A percentile compares a stretch with the other conserved stretches of the same genome.
Conservation (phyloP, 148 eudicot species). For the Fallopia convolvulus region DNA sequence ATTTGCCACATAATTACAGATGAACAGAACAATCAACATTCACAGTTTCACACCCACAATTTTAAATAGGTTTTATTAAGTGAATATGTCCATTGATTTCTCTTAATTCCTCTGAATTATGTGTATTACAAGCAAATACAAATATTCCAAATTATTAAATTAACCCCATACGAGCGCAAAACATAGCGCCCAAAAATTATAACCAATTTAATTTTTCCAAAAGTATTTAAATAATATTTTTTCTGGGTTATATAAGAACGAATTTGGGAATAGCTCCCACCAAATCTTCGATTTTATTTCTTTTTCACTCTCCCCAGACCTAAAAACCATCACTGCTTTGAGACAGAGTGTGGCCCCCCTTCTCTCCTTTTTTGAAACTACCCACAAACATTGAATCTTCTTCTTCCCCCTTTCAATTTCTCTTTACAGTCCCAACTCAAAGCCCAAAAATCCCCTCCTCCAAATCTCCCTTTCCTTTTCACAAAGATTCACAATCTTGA, state of each 20-base stretch:
- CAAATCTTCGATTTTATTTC: not conserved
- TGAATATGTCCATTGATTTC: not conserved
- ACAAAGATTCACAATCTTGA: not conserved
- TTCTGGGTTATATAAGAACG: not conserved
- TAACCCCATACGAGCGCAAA: not conserved
- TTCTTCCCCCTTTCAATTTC: constrained; percentile 10
- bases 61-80: not conserved
- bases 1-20: not conserved
- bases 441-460: not conserved
- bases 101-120: not conserved
- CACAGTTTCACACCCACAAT: not conserved
- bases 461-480: not conserved
- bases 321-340: not conserved
- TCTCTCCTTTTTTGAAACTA: not conserved
- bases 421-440: not conserved
- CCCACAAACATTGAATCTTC: constrained; percentile 4
- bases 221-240: not conserved
- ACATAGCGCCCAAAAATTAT: too few relatives aligned
- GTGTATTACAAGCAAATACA: constrained; percentile 3
- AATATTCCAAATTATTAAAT: constrained; percentile 1
- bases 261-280: not conserved
- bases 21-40: not conserved
- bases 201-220: not conserved
- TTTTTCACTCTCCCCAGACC: not conserved
- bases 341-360: not conserved